Conservation (phyloP, 2,329 filamentous ascomycete species). For the Mollisiaceae sp. region DNA sequence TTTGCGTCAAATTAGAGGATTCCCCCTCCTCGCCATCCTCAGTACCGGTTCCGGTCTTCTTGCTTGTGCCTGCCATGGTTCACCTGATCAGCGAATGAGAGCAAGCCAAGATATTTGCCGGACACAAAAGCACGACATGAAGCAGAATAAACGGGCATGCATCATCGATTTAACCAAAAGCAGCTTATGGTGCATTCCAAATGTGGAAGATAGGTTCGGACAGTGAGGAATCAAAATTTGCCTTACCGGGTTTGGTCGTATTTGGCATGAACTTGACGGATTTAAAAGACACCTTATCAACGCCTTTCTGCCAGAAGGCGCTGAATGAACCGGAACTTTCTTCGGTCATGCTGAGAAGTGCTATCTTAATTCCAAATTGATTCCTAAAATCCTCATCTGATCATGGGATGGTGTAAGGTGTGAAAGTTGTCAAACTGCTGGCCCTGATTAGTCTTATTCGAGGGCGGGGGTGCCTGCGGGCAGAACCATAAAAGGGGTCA, state of each 20-base stretch:
- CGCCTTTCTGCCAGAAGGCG: slow-evolving; percentile 23
- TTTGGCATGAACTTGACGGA: slow-evolving; percentile 27
- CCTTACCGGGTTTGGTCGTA: slow-evolving; percentile 21
- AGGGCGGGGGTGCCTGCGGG: not conserved
- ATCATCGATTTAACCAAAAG: not conserved
- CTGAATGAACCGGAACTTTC: slow-evolving; percentile 18
- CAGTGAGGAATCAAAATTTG: slow-evolving; percentile 20
- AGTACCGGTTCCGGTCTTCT: slow-evolving; percentile 8
- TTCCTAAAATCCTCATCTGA: slow-evolving; percentile 13
- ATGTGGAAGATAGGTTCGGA: not conserved
- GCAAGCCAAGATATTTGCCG: not conserved
- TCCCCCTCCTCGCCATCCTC: slow-evolving; percentile 1
- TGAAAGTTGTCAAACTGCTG: not conserved
- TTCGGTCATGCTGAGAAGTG: slow-evolving; percentile 14
- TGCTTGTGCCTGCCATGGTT: not conserved
- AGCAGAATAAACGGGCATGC: not conserved
- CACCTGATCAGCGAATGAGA: slow-evolving; percentile 8
- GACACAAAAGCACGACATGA: not conserved
- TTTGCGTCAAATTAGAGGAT: slow-evolving; percentile 27
- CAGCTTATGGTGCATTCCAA: not conserved
- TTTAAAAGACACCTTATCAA: slow-evolving; percentile 22
- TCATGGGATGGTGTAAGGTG: not conserved
- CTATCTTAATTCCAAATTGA: slow-evolving; percentile 14
- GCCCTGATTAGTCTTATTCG: not conserved
- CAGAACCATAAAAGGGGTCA: not conserved